Evolutionary conservation across 1,139 yeast genomes (phyloP), one percentile per base, ranked within the genome.

Genomic region (Torulaspora globosa): DNA sequence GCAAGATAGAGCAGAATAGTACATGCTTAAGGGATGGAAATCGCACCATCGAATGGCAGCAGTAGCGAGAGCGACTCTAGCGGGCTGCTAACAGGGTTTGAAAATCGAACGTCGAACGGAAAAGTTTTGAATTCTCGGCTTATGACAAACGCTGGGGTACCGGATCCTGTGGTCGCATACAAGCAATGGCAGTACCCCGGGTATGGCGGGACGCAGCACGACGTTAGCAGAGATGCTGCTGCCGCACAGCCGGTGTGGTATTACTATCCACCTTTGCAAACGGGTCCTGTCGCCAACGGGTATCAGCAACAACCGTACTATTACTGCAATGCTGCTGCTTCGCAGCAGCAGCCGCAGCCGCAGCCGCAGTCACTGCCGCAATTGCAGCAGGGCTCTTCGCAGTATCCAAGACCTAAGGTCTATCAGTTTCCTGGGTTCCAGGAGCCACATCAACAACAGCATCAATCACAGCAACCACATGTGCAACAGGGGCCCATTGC

Each of bases 371-470:
- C 36, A n/a, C 36, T 21, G 27, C 28, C 36, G 28, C 36, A 34
- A 7, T 5, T 34, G 26, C 36, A 18, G 24, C 44, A 28, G 21
- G 21, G 21, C n/a, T 30, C 46, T 15, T 35, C 47, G 30, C 38
- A 26, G 12, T 43, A 43, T 36, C 47, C 49, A 8, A 37, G 39
- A n/a, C 51, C 51, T 12, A 41, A 39, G 27, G 37, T 44, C 8
- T 48, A 48, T 31, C 51, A 48, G 38, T 48, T 45, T 23, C 51
- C 51, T 11, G 51, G 51, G 8, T 48, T 48, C 26, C 51, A 48
- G 26, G 43, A 37, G 14, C 43, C 37, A 35, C 48, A 37, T 28
- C 44, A 36, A 26, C 48, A 19, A 30, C 40, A 36, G 37, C 48
- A 51, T 16, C 44, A 43, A 45, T 11, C 48, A 34, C 33, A 44